These are phyloP conservation scores for Apiospora aurea DNA, from an alignment of 2,329 filamentous ascomycete genomes.

Conservation along the genomic window DNA sequence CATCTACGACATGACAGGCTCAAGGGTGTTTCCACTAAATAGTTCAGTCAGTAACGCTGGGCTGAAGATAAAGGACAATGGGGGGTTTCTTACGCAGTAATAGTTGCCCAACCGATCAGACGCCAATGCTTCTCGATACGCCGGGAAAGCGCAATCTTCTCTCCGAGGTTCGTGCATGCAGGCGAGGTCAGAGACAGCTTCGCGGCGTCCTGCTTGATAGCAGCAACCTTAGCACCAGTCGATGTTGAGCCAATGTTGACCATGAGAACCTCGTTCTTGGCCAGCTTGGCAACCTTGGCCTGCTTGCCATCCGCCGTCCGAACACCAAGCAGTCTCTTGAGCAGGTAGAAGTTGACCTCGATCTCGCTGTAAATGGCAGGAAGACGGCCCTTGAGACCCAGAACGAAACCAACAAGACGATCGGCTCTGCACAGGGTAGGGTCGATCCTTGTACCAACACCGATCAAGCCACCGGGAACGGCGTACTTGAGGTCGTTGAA, in stretches of 20 bases:
- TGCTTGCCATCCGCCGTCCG: constrained; percentile 98
- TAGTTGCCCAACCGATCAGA: constrained; percentile 89
- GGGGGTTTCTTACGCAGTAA: constrained; percentile 65
- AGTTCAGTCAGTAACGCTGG: constrained; percentile 33
- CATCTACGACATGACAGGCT: constrained; percentile 50
- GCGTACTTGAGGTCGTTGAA: constrained; percentile 99
- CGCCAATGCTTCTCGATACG: constrained; percentile 99
- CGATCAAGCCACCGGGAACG: constrained; percentile 95
- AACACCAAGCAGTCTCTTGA: constrained; percentile 92
- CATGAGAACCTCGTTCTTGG: constrained; percentile 99
- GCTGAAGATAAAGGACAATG: not conserved
- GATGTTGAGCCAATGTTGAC: constrained; percentile 99
- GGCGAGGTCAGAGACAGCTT: constrained; percentile 93
- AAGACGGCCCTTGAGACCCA: constrained; percentile 90
- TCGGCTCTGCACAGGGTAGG: constrained; percentile 98
- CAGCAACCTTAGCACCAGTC: constrained; percentile 95
- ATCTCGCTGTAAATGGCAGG: constrained; percentile 98
- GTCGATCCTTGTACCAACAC: constrained; percentile 97
- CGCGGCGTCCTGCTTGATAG: constrained; percentile 96
- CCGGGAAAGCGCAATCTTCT: constrained; percentile 95
- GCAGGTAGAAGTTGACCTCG: constrained; percentile 99
- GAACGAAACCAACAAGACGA: constrained; percentile 97
- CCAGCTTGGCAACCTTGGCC: constrained; percentile 96
- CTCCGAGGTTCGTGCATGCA: constrained; percentile 94
- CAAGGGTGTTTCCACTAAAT: constrained; percentile 60